Evolutionary conservation across 2,329 filamentous ascomycete species (phyloP), one percentile per base, ranked within the genome.

Genomic region (Aspergillus oerlinghausenensis): DNA sequence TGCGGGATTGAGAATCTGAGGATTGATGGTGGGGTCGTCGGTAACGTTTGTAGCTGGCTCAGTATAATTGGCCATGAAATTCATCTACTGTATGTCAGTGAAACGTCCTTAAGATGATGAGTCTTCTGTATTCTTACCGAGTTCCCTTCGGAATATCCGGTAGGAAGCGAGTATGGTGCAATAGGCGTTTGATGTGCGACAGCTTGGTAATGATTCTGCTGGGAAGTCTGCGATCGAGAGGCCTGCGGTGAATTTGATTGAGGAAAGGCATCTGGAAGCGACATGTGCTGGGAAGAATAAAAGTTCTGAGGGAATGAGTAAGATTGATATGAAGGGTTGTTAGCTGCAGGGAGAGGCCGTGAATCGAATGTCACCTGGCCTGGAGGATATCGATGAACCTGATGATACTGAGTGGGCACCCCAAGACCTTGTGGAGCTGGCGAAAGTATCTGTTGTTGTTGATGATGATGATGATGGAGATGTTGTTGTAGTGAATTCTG

Each of bases 1-100:
- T 4, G 65, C 40, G 8, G 68, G 56, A 26, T 69, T 70, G 5
- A 76, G 66, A 42, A 71, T 76, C 32, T 73, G 73, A 0, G 74
- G 74, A 50, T 77, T 70, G 49, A 77, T 76, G 4, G 73, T 75
- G 32, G 67, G 70, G 54, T 73, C 69, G 47, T 66, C 68, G 14
- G 59, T 54, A 17, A 68, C 58, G 48, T 55, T 60, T 3, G 60
- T 56, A 19, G 63, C 57, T 25, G 59, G 55, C 11, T 65, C 61
- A 11, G 65, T 26, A 52, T 70, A 76, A 26, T 70, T 66, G 50
- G 66, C 67, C 4, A 66, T 56, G 42, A 73, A 69, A 51, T 69
- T 64, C 25, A 73, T 65, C 10, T 70, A 54, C 1, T 42, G 50
- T 17, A 4, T 17, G 43, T 69, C 51, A 69, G 63, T 45, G 26